Percentiles rank a stretch among this genome's conserved stretches.
Conservation (phyloP, 495 filamentous ascomycete genomes). For the Penicilliopsis zonata region DNA sequence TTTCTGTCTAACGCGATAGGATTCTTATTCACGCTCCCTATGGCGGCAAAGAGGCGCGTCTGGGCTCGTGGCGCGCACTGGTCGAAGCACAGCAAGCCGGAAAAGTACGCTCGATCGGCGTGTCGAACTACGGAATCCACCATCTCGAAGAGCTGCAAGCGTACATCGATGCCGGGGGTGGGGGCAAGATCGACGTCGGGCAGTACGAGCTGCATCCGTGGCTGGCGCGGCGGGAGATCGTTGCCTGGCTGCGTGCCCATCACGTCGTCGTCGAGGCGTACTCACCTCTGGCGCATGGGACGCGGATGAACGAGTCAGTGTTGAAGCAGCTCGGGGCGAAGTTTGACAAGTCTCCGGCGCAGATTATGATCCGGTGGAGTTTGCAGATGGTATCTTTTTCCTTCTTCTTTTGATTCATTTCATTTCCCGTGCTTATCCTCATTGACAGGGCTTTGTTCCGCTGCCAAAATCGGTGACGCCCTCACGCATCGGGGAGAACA, state of each 20-base stretch:
- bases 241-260: conserved; percentile 38
- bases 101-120: conserved; percentile 46
- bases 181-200: conserved; percentile 45
- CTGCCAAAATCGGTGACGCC: conserved; percentile 66
- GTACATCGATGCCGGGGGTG: conserved; percentile 9
- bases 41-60: conserved; percentile 44
- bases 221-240: conserved; percentile 47
- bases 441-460: conserved; percentile 36
- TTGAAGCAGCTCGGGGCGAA: conserved; percentile 40
- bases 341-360: conserved; percentile 46
- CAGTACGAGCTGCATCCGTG: conserved; percentile 64
- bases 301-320: conserved; percentile 41
- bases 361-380: conserved; percentile 55
- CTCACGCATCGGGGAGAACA: conserved; percentile 54
- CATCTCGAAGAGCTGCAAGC: conserved; percentile 50
- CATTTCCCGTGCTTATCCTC: too few species aligned
- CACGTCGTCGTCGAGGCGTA: conserved; percentile 53
- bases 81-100: conserved; percentile 52
- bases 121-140: conserved; percentile 56
- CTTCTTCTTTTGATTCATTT: too few species aligned
- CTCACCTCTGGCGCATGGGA: conserved; percentile 46
- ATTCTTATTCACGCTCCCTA: conserved; percentile 41
- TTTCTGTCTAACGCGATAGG: too few species aligned
- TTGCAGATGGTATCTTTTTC: conserved; percentile 38
- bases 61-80: conserved; percentile 53